Evolutionary conservation across 768 basidiomycete species (phyloP).

Genomic region (Hortiboletus flavorubellus): DNA sequence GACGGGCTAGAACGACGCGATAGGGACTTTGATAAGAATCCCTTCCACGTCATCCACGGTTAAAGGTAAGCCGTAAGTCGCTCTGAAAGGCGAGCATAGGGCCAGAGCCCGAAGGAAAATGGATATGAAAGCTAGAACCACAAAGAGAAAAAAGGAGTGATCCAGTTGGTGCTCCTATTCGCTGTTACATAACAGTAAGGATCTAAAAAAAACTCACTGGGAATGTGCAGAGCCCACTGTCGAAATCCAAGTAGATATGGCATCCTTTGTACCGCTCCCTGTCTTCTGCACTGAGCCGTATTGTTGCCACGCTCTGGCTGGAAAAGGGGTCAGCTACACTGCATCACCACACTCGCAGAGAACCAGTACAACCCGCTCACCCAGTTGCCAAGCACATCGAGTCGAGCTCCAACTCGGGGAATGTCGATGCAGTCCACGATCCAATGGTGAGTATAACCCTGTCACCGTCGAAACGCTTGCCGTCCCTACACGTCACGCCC

Average conservation of each 20-base stretch:
- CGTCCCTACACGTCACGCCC: conserved; percentile 65
- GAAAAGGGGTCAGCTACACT: neutral
- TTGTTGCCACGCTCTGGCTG: conserved; percentile 76
- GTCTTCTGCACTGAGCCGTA: conserved; percentile 74
- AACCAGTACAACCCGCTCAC: conserved; percentile 39
- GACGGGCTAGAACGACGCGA: neutral
- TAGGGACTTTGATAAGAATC: neutral
- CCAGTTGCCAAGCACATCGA: conserved; percentile 72
- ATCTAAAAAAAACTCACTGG: conserved; percentile 49
- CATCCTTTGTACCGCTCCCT: conserved; percentile 53
- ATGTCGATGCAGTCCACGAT: conserved; percentile 81
- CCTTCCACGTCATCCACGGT: neutral
- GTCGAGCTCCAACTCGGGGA: conserved; percentile 55
- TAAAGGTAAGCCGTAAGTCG: neutral
- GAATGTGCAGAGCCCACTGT: conserved; percentile 77
- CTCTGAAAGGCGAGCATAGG: too few species aligned
- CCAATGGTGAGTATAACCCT: conserved; percentile 71
- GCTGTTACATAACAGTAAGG: neutral
- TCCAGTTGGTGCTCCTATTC: too few species aligned
- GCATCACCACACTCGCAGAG: neutral
- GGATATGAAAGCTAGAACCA: neutral
- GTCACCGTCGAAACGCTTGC: conserved; percentile 51
- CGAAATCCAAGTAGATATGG: conserved; percentile 73
- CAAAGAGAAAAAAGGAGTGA: too few species aligned
- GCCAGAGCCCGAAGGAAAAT: neutral